Conservation (phyloP, 2,329 filamentous ascomycete species). For the Talaromyces sp. region DNA sequence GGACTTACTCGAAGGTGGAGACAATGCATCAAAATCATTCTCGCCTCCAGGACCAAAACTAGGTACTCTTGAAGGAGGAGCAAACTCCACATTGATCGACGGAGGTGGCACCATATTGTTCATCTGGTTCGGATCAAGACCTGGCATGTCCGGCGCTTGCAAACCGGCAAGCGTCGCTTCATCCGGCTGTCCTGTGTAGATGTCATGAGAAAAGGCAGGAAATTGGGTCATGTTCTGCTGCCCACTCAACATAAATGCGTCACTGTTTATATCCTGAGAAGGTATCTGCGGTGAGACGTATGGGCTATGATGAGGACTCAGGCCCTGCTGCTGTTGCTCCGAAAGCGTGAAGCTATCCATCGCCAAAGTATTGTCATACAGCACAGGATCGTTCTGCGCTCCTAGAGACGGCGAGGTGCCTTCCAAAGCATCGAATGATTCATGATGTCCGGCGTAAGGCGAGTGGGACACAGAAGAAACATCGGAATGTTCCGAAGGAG, state of each 20-base stretch:
- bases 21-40: slow-evolving; percentile 70
- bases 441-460: slow-evolving; percentile 72
- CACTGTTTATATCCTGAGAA: slow-evolving; percentile 57
- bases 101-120: slow-evolving; percentile 88
- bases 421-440: slow-evolving; percentile 72
- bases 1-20: slow-evolving; percentile 62
- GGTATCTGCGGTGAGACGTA: slow-evolving; percentile 76
- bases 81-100: slow-evolving; percentile 90
- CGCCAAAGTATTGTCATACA: slow-evolving; percentile 74
- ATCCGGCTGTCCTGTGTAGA: slow-evolving; percentile 39
- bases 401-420: slow-evolving; percentile 76
- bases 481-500: slow-evolving; percentile 87
- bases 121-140: slow-evolving; percentile 61
- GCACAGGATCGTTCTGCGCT: slow-evolving; percentile 63
- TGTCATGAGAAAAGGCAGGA: slow-evolving; percentile 46
- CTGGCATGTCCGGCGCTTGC: slow-evolving; percentile 44
- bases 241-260: slow-evolving; percentile 44
- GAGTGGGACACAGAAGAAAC: slow-evolving; percentile 81
- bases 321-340: slow-evolving; percentile 53
- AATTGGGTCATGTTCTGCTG: slow-evolving; percentile 49
- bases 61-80: slow-evolving; percentile 65
- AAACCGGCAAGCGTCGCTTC: slow-evolving; percentile 48
- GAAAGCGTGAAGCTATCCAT: slow-evolving; percentile 79
- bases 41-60: slow-evolving; percentile 65
- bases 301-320: slow-evolving; percentile 66